A percentile compares a stretch with the other conserved stretches of the same genome.
These are phyloP conservation scores for Capsicum chinense DNA, from an alignment of 257 asterid genomes.

Conservation along the genomic window DNA sequence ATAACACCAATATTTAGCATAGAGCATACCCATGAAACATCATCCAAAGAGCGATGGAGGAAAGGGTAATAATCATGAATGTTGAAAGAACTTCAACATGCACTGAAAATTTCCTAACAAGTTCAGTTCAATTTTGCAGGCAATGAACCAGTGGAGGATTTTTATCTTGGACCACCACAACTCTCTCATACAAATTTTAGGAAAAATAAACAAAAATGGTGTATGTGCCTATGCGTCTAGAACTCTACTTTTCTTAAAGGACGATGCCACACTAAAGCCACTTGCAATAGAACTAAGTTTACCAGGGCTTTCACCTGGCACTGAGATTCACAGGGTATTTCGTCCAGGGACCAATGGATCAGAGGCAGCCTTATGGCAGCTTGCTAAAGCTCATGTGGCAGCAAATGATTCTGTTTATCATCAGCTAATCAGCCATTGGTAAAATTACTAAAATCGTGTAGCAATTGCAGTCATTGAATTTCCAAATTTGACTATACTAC, in stretches of 20 bases:
- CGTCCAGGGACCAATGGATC: slow-evolving; percentile 47
- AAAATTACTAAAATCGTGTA: slow-evolving; percentile 20
- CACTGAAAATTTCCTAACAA: neutral
- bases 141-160: slow-evolving; percentile 54
- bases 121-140: slow-evolving; percentile 40
- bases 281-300: slow-evolving; percentile 57
- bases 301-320: slow-evolving; percentile 36
- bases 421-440: slow-evolving; percentile 59
- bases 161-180: slow-evolving; percentile 61
- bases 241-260: slow-evolving; percentile 52
- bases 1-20: neutral
- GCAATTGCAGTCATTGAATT: neutral
- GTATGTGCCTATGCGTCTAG: slow-evolving; percentile 55
- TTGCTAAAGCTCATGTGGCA: slow-evolving; percentile 63
- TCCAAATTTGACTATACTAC: neutral
- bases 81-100: neutral
- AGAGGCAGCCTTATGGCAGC: slow-evolving; percentile 60
- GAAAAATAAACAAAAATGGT: slow-evolving; percentile 38
- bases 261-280: slow-evolving; percentile 55
- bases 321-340: slow-evolving; percentile 46
- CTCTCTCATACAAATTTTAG: slow-evolving; percentile 52
- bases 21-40: slow-evolving; percentile 2
- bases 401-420: slow-evolving; percentile 54
- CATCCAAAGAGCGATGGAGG: neutral
- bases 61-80: neutral